Evolutionary conservation across 306 rosid genomes (phyloP).

Genomic region (Carpinus fangiana): DNA sequence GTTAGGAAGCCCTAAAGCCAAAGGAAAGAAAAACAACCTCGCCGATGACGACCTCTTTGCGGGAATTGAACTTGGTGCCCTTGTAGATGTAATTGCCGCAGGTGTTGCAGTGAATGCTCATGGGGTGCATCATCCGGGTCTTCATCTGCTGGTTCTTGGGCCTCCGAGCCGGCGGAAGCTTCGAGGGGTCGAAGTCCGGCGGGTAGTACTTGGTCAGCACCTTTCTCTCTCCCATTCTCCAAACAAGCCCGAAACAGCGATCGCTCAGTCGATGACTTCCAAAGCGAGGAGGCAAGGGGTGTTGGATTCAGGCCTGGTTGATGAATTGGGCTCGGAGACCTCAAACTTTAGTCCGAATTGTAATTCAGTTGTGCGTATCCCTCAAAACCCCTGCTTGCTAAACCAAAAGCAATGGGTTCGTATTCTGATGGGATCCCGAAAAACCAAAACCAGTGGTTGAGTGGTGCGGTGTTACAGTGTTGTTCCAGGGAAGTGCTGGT

Average conservation of each 20-base stretch:
- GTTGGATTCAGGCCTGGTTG: too few species aligned
- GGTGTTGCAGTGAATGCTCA: slow-evolving; percentile 96
- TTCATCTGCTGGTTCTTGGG: slow-evolving; percentile 88
- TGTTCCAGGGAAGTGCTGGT: too few species aligned
- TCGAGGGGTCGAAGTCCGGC: slow-evolving; percentile 87
- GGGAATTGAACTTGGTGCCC: slow-evolving; percentile 62
- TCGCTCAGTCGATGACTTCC: background rate
- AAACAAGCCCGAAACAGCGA: background rate
- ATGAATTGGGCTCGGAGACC: too few species aligned
- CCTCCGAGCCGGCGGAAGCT: slow-evolving; percentile 64
- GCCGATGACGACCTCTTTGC: slow-evolving; percentile 51
- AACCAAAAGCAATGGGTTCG: too few species aligned
- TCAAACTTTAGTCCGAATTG: too few species aligned
- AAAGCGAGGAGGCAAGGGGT: background rate
- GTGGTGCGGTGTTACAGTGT: too few species aligned
- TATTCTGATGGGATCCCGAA: too few species aligned
- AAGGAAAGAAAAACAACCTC: slow-evolving; percentile 20
- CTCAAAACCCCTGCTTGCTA: too few species aligned
- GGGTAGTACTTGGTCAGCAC: slow-evolving; percentile 91
- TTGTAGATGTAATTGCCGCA: slow-evolving; percentile 67
- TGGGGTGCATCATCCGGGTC: slow-evolving; percentile 98
- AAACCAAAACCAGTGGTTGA: too few species aligned
- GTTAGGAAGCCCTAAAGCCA: background rate
- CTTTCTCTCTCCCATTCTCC: slow-evolving; percentile 85
- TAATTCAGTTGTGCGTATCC: too few species aligned